phyloP scores from a whole-genome alignment of 139 green algal genomes.

The Chlamydomonas incerta region DNA sequence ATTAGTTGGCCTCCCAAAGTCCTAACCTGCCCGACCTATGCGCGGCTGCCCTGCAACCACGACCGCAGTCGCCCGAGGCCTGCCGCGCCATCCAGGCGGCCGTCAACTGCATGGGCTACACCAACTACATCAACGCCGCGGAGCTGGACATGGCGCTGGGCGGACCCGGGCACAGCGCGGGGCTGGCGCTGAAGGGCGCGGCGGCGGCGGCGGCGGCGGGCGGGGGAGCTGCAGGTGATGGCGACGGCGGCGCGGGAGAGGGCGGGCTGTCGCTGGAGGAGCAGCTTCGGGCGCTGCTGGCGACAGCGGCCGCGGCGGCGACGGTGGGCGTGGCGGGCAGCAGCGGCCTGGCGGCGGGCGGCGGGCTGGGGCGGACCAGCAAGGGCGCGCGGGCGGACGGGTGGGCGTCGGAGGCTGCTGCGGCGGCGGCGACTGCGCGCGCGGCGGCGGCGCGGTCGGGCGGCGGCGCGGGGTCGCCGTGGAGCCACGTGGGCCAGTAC shows the following conservation, averaged over 20 bases:
- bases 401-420: conserved; percentile 15
- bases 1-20: no score
- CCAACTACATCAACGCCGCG: conserved; percentile 16
- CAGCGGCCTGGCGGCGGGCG: no score
- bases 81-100: not conserved
- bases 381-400: conserved; percentile 12
- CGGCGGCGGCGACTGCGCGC: not conserved
- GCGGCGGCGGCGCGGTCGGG: not conserved
- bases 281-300: not conserved
- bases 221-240: no score
- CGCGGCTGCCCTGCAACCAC: not conserved
- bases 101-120: conserved; percentile 33
- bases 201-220: no score
- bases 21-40: no score
- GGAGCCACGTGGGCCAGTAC: no score
- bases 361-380: conserved; percentile 28
- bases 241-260: not conserved
- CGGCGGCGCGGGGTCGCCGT: no score
- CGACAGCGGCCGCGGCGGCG: not conserved
- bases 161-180: not conserved
- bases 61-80: not conserved
- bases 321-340: no score
- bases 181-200: no score
- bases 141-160: conserved; percentile 32
- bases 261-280: conserved; percentile 19